These are phyloP conservation scores for Ophiocordyceps camponoti-saundersi DNA, from an alignment of 2,329 filamentous ascomycete species.

Conservation along the genomic window DNA sequence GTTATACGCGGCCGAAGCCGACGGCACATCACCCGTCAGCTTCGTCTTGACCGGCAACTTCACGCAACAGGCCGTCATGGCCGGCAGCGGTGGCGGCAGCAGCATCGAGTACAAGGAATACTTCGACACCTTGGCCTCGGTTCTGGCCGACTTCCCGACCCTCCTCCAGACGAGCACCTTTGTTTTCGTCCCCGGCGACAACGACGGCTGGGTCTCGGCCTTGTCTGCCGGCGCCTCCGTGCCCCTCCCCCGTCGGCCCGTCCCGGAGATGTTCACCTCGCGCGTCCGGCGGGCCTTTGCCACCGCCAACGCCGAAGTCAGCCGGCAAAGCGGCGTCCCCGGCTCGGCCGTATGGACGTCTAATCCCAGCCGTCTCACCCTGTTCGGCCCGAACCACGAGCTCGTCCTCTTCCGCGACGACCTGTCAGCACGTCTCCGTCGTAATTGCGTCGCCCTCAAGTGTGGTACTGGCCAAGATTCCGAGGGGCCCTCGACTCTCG, in stretches of 20 bases:
- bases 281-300: slow-evolving; percentile 69
- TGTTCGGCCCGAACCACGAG: slow-evolving; percentile 82
- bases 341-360: slow-evolving; percentile 66
- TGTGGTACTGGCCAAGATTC: slow-evolving; percentile 15
- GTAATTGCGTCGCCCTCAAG: slow-evolving; percentile 59
- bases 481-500: slow-evolving; percentile 4
- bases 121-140: slow-evolving; percentile 73
- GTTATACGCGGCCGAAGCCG: slow-evolving; percentile 49
- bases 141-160: slow-evolving; percentile 67
- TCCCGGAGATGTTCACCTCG: slow-evolving; percentile 84
- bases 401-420: slow-evolving; percentile 80
- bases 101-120: slow-evolving; percentile 95
- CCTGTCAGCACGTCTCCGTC: slow-evolving; percentile 59
- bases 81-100: slow-evolving; percentile 52
- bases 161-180: slow-evolving; percentile 70
- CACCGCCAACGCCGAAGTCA: slow-evolving; percentile 55
- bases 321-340: slow-evolving; percentile 19
- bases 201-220: slow-evolving; percentile 89
- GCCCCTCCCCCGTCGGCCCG: slow-evolving; percentile 48
- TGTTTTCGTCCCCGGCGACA: slow-evolving; percentile 87
- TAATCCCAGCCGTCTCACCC: slow-evolving; percentile 65
- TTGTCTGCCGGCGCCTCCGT: slow-evolving; percentile 62
- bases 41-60: slow-evolving; percentile 86
- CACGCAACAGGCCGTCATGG: slow-evolving; percentile 45
- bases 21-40: slow-evolving; percentile 51